Evolutionary conservation across 345 rosid species (phyloP).

Genomic region (Hibiscus mutabilis): DNA sequence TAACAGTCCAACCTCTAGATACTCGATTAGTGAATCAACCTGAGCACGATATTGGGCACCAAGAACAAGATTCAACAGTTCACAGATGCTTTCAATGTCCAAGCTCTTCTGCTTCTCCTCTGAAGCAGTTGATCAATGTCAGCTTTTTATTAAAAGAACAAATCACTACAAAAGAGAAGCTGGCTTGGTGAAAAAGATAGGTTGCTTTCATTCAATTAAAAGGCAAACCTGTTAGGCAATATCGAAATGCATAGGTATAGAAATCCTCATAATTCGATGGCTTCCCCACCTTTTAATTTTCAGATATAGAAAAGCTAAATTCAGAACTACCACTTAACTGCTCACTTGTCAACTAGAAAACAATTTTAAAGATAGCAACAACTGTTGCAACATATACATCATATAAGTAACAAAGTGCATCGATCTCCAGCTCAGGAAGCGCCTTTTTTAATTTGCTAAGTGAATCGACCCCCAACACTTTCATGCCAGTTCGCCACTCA

Average conservation of each 20-base stretch:
- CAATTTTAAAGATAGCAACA: neutral
- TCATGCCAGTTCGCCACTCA: constrained; percentile 47
- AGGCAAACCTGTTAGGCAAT: constrained; percentile 44
- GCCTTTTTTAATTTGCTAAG: constrained; percentile 32
- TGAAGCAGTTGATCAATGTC: constrained; percentile 20
- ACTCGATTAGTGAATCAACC: constrained; percentile 34
- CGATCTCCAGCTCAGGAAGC: constrained; percentile 30
- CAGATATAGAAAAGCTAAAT: constrained; percentile 7
- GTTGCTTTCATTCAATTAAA: constrained; percentile 7
- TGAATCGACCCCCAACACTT: constrained; percentile 29
- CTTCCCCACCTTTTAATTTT: constrained; percentile 22
- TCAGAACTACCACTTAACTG: constrained; percentile 2
- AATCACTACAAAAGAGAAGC: neutral
- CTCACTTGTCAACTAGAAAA: neutral
- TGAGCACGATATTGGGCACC: constrained; percentile 25
- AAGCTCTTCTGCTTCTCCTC: constrained; percentile 50
- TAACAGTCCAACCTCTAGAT: constrained; percentile 31
- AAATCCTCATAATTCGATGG: constrained; percentile 30
- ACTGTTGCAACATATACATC: neutral
- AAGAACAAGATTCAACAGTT: constrained; percentile 41
- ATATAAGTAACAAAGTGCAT: constrained; percentile 27
- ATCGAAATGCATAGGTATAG: constrained; percentile 42
- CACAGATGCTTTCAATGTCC: constrained; percentile 45
- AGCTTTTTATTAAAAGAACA: constrained; percentile 1
- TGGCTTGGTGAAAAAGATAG: neutral